Percentiles rank a stretch among this genome's conserved stretches.
phyloP scores from a whole-genome alignment of 805 yeast genomes.

The Candida tallmaniae region DNA sequence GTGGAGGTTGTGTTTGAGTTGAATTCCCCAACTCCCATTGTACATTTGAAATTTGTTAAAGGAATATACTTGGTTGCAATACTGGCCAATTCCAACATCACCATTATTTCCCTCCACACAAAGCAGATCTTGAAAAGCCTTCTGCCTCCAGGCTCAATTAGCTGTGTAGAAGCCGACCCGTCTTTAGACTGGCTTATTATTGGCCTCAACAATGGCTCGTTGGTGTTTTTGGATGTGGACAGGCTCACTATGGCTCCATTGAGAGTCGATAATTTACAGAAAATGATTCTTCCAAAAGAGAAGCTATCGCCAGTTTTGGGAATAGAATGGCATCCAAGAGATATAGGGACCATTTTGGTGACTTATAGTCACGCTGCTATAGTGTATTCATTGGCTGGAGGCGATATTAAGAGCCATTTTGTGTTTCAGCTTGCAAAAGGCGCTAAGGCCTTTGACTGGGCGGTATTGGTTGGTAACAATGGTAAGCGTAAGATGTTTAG shows the following conservation, averaged over 20 bases:
- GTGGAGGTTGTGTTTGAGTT: constrained; percentile 66
- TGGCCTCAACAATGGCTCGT: constrained; percentile 74
- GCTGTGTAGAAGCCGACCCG: constrained; percentile 76
- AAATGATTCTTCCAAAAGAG: constrained; percentile 50
- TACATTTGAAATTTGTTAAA: constrained; percentile 61
- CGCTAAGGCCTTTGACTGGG: constrained; percentile 54
- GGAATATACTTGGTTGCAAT: constrained; percentile 78
- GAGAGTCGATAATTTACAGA: constrained; percentile 69
- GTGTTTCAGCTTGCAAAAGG: constrained; percentile 61
- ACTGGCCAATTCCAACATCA: constrained; percentile 51
- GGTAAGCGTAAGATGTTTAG: constrained; percentile 41
- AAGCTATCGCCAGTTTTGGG: constrained; percentile 60
- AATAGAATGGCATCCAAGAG: constrained; percentile 84
- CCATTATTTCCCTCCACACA: constrained; percentile 65
- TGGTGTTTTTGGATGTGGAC: constrained; percentile 76
- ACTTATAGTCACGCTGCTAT: constrained; percentile 69
- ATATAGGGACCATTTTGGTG: constrained; percentile 71
- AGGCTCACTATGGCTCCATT: constrained; percentile 63
- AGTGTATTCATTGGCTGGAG: constrained; percentile 60
- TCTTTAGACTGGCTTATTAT: constrained; percentile 80
- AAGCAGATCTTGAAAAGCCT: constrained; percentile 57
- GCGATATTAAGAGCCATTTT: constrained; percentile 51
- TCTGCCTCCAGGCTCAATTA: constrained; percentile 61
- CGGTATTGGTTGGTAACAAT: constrained; percentile 26
- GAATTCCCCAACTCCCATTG: constrained; percentile 47